Conservation (phyloP, 2,329 filamentous ascomycete species). For the Huntiella moniliformis region DNA sequence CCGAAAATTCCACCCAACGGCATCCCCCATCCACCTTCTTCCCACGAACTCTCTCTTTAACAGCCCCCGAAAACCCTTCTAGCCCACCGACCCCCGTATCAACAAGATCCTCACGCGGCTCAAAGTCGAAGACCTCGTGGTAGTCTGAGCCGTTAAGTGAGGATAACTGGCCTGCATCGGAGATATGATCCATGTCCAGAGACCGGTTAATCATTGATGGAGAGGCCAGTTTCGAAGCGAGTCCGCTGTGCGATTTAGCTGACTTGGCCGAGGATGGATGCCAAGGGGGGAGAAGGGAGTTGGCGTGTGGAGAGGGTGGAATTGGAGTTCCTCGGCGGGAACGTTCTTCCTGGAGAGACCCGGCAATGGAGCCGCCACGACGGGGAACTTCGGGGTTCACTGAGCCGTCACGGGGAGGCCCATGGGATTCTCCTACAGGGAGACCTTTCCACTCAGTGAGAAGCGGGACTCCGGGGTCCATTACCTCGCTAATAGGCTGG, state of each 20-base stretch:
- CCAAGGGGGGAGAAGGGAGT: conserved; percentile 34
- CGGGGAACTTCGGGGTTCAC: not conserved
- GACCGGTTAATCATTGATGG: not conserved
- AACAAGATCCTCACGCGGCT: not conserved
- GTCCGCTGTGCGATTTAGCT: conserved; percentile 16
- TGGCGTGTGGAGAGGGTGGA: conserved; percentile 47
- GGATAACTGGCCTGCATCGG: too few relatives aligned
- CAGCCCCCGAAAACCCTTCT: conserved; percentile 1
- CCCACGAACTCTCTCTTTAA: not conserved
- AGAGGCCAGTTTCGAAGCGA: conserved; percentile 13
- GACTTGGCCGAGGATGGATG: conserved; percentile 30
- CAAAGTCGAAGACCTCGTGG: too few relatives aligned
- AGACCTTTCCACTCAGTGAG: not conserved
- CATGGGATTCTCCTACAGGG: too few relatives aligned
- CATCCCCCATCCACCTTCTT: not conserved
- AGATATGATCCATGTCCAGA: conserved; percentile 7
- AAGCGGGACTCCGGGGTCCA: not conserved
- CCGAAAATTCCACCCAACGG: conserved; percentile 41
- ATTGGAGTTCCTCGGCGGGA: conserved; percentile 27
- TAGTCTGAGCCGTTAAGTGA: too few relatives aligned
- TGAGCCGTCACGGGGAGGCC: not conserved
- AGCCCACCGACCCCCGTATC: not conserved
- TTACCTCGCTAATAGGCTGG: not conserved
- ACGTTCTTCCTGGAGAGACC: conserved; percentile 24
- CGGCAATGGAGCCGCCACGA: not conserved